Conservation (phyloP, 441 rosid species). For the Iberis amara region DNA sequence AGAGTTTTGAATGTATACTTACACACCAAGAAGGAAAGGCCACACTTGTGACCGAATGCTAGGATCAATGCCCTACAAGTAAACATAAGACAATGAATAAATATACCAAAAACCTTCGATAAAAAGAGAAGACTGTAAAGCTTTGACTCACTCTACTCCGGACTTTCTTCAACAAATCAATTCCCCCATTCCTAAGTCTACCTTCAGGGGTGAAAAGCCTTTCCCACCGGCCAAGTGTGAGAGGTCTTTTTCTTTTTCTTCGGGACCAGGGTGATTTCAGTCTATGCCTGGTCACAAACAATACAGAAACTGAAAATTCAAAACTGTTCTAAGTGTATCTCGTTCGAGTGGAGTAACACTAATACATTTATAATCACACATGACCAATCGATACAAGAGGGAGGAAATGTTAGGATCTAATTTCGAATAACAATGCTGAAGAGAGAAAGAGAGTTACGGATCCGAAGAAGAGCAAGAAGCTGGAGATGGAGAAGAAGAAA, state of each 20-base stretch:
- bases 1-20: conserved; percentile 32
- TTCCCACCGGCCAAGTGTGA: conserved; percentile 63
- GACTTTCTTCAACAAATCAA: conserved; percentile 67
- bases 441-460: conserved; percentile 54
- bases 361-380: no score
- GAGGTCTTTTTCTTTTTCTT: conserved; percentile 54
- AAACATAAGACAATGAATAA: conserved; percentile 14
- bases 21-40: conserved; percentile 94
- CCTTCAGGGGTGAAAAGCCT: conserved; percentile 63
- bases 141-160: conserved; percentile 63
- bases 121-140: conserved; percentile 4
- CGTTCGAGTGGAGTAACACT: no score
- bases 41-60: conserved; percentile 77
- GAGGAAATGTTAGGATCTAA: no score
- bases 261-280: conserved; percentile 84
- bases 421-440: neutral
- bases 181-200: conserved; percentile 59
- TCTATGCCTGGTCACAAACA: conserved; percentile 36
- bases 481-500: conserved; percentile 70
- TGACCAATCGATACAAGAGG: no score
- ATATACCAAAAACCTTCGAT: conserved; percentile 6
- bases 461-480: conserved; percentile 67
- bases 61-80: conserved; percentile 71
- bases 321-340: no score
- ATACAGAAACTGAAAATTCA: neutral